Percentiles rank a stretch among this genome's conserved stretches.
Conservation (phyloP, 129 eudicot species). For the Erigeron canadensis region DNA sequence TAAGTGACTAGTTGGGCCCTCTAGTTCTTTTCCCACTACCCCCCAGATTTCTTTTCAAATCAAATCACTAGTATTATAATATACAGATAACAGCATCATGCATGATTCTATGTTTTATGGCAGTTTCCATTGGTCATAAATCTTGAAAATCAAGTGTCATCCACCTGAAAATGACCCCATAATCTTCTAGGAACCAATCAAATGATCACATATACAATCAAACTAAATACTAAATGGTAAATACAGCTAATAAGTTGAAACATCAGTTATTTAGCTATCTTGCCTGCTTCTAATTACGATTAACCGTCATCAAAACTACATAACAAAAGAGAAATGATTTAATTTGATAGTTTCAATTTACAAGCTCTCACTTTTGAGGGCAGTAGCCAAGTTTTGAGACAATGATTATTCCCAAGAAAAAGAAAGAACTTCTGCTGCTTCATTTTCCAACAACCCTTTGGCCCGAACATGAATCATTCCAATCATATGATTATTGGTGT, state of each 20-base stretch:
- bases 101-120: background rate
- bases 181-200: conserved; percentile 14
- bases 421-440: conserved; percentile 31
- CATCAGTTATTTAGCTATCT: conserved; percentile 1
- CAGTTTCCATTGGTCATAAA: background rate
- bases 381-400: conserved; percentile 14
- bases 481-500: conserved; percentile 13
- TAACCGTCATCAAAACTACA: conserved; percentile 5
- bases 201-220: background rate
- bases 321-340: background rate
- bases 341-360: background rate
- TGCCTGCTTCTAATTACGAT: background rate
- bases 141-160: conserved; percentile 1
- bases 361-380: conserved; percentile 2
- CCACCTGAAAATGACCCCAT: background rate
- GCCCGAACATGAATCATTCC: conserved; percentile 31
- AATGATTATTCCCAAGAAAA: conserved; percentile 32
- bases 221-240: background rate
- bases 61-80: background rate
- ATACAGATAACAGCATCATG: background rate
- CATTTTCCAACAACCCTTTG: conserved; percentile 32
- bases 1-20: background rate
- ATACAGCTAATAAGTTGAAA: background rate
- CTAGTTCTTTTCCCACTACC: background rate
- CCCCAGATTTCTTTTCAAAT: background rate